Evolutionary conservation across 2,329 filamentous ascomycete genomes (phyloP), one percentile per base, ranked within the genome.

Genomic region (Drechmeria coniospora): DNA sequence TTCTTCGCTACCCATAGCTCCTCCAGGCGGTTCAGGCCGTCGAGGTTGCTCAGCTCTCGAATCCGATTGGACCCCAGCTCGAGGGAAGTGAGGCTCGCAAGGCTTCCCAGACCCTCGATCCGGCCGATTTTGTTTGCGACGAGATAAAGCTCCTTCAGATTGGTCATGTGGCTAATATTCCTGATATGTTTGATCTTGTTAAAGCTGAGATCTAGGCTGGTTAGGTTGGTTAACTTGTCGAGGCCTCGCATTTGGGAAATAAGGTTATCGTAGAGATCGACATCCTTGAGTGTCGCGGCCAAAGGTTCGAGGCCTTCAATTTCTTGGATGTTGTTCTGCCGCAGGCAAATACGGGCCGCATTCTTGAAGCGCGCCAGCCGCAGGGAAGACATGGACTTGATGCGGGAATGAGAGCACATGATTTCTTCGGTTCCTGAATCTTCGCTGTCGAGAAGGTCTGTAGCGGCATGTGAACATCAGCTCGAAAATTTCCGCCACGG

Each of bases 181-280:
- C 92, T 93, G 60, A 98, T 92, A 55, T 94, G 86, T 53, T 93
- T 94, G 60, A 98, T 87, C 62, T 95, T 95, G 63, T 98, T 98
- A 69, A 94, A 98, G 52, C 81, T 92, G 28, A 98, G 65, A 50
- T 98, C 90, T 30, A 98, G 70, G 31, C 62, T 78, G 5, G 69
- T 82, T 29, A 98, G 68, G 35, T 79, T 65, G 9, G 65, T 71
- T 32, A 94, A 70, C 25, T 72, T 63, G 29, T 94, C 84, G 25
- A 98, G 66, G 17, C 81, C 81, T 39, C 76, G 75, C 53, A 94
- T 73, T 52, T 92, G 84, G 8, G 74, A 71, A 42, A 98, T 84
- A 12, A 92, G 66, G 53, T 98, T 98, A 57, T 98, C 90, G 60
- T 98, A 98, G 33, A 98, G 68, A 44, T 98, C 90, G 27, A 98